A percentile compares a stretch with the other conserved stretches of the same genome.
These are phyloP conservation scores for Yarrowia galli DNA, from an alignment of 1,139 yeast genomes.

Conservation along the genomic window DNA sequence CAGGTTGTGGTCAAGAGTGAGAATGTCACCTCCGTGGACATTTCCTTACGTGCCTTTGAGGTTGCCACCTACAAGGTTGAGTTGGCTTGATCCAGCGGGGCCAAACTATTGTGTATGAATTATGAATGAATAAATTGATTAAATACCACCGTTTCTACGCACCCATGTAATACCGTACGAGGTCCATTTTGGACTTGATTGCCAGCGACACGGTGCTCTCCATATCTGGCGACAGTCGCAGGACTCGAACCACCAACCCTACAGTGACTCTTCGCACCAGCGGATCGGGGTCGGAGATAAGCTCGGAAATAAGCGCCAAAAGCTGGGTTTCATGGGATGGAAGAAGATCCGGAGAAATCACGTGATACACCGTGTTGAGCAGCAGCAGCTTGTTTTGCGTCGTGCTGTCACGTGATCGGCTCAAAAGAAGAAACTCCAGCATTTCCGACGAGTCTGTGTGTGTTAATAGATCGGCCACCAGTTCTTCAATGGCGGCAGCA, in stretches of 20 bases:
- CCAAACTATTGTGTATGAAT: too few species aligned
- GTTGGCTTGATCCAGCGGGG: conserved; percentile 12
- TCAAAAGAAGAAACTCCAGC: neutral
- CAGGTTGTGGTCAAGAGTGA: conserved; percentile 49
- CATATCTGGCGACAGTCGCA: neutral
- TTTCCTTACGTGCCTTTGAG: conserved; percentile 18
- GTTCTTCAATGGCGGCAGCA: conserved; percentile 22
- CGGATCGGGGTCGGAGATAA: conserved; percentile 23
- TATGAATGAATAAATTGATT: too few species aligned
- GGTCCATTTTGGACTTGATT: conserved; percentile 26
- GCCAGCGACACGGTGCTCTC: neutral
- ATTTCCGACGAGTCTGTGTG: conserved; percentile 7
- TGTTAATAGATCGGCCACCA: neutral
- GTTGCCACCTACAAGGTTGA: conserved; percentile 27
- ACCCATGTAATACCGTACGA: conserved; percentile 25
- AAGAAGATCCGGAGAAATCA: neutral
- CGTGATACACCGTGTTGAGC: conserved; percentile 8
- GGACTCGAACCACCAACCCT: conserved; percentile 11
- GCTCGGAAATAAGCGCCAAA: conserved; percentile 1
- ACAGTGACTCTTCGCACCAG: conserved; percentile 24
- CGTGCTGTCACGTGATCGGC: conserved; percentile 8
- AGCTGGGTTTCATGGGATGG: neutral
- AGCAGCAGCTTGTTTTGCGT: conserved; percentile 21
- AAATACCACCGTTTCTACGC: too few species aligned
- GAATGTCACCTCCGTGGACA: conserved; percentile 6